phyloP scores from a whole-genome alignment of 2,329 filamentous ascomycete species.

The Microcyclosporella mali region DNA sequence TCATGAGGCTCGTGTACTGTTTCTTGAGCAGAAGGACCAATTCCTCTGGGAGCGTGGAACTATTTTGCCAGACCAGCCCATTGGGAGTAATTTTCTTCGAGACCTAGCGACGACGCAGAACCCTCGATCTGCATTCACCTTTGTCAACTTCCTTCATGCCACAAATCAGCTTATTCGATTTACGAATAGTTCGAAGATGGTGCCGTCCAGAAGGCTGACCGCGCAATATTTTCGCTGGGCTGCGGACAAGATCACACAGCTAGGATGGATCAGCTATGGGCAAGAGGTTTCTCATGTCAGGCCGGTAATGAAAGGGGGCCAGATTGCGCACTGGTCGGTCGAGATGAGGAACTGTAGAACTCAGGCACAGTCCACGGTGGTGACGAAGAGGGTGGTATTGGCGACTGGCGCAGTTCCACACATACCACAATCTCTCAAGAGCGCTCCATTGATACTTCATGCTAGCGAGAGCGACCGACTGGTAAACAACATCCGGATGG shows the following conservation, averaged over 20 bases:
- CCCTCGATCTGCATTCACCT: constrained; percentile 26
- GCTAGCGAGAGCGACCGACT: constrained; percentile 13
- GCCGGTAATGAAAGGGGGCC: constrained; percentile 10
- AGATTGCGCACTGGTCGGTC: constrained; percentile 16
- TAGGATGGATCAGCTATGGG: constrained; percentile 23
- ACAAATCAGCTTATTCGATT: constrained; percentile 25
- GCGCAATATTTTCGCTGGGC: constrained; percentile 25
- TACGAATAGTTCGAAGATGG: constrained; percentile 25
- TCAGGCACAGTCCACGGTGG: constrained; percentile 10
- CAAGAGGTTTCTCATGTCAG: constrained; percentile 17
- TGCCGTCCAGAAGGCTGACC: constrained; percentile 21
- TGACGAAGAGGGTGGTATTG: constrained; percentile 19
- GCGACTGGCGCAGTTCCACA: constrained; percentile 19
- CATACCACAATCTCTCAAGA: constrained; percentile 11
- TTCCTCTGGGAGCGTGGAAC: constrained; percentile 18
- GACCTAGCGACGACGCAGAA: constrained; percentile 27
- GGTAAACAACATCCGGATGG: constrained; percentile 12
- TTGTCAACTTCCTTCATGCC: constrained; percentile 27
- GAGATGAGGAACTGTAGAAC: constrained; percentile 12
- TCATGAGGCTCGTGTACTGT: constrained; percentile 14
- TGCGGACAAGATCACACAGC: constrained; percentile 17
- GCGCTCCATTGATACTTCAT: constrained; percentile 15
- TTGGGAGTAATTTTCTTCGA: constrained; percentile 22
- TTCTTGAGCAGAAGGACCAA: constrained; percentile 17
- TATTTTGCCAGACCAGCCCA: constrained; percentile 17